Evolutionary conservation across 2,329 filamentous ascomycete species (phyloP), one percentile per base, ranked within the genome.

Genomic region (Fusarium floridanum): DNA sequence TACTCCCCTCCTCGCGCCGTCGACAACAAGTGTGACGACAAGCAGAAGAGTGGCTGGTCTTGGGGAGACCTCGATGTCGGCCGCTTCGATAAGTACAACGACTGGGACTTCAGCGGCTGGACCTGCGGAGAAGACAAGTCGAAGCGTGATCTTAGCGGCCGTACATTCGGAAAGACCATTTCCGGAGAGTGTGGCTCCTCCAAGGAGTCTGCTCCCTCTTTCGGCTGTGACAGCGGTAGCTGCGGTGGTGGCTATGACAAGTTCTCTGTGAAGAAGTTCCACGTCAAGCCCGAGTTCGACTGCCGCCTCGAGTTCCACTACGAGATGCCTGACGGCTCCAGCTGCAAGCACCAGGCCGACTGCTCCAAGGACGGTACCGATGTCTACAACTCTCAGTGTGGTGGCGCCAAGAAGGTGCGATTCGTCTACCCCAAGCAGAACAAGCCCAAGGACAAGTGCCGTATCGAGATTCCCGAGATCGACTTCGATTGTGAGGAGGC

Each of bases 371-470:
- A 88, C 17, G 94, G 94, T 79, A 92, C 91, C 68, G 89, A 88
- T 56, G 88, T 98, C 78, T 85, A 90, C 84, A 98, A 98, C 89
- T 90, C 87, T 71, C 95, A 98, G 88, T 98, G 96, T 82, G 96
- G 95, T 90, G 95, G 95, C 84, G 95, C 96, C 75, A 94, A 89
- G 81, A 91, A 91, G 67, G 95, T 98, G 71, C 91, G 90, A 64
- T 91, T 98, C 81, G 84, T 91, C 82, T 91, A 88, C 83, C 88
- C 89, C 74, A 83, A 89, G 68, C 90, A 92, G 80, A 82, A 88
- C 72, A 87, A 88, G 80, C 81, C 69, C 67, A 87, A 90, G 81
- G 84, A 87, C 59, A 85, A 84, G 78, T 97, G 94, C 86, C 88
- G 89, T 77, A 88, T 97, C 78, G 91, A 91, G 78, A 89, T 97